Percentiles rank a stretch among this genome's conserved stretches.
Evolutionary conservation across 164 flowering plant genomes (phyloP).

Genomic region (Sedum album): DNA sequence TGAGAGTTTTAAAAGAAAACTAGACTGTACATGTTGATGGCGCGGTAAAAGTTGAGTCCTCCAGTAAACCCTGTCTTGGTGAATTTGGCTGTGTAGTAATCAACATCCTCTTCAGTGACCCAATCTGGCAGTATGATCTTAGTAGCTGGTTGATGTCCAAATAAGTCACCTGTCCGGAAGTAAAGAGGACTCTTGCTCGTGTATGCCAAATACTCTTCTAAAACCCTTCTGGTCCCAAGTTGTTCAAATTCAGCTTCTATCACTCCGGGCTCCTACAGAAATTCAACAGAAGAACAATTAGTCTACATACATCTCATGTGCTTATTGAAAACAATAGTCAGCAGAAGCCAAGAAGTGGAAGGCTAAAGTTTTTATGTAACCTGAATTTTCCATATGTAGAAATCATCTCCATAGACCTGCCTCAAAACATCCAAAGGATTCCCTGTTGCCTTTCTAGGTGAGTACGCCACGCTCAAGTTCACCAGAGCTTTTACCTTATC

Average conservation of each 20-base stretch:
- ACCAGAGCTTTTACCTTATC: constrained; percentile 72
- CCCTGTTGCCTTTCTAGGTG: constrained; percentile 32
- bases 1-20: background rate
- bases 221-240: constrained; percentile 21
- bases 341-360: background rate
- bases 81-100: constrained; percentile 24
- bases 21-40: constrained; percentile 10
- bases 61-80: constrained; percentile 36
- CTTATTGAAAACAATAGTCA: background rate
- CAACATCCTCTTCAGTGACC: constrained; percentile 27
- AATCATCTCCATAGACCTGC: constrained; percentile 52
- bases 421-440: constrained; percentile 30
- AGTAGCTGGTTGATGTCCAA: constrained; percentile 14
- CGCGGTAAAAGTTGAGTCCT: constrained; percentile 32
- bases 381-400: constrained; percentile 73
- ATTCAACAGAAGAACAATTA: background rate
- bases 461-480: constrained; percentile 44
- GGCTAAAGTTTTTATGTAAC: constrained; percentile 16
- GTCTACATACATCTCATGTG: background rate
- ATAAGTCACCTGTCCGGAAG: constrained; percentile 30
- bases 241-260: constrained; percentile 27
- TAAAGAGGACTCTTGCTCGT: constrained; percentile 22
- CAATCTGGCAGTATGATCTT: constrained; percentile 23
- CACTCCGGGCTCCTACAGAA: constrained; percentile 30
- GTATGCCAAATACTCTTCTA: constrained; percentile 19